Conservation (phyloP, 768 basidiomycete genomes). For the Leucosporidium creatinivorum region DNA sequence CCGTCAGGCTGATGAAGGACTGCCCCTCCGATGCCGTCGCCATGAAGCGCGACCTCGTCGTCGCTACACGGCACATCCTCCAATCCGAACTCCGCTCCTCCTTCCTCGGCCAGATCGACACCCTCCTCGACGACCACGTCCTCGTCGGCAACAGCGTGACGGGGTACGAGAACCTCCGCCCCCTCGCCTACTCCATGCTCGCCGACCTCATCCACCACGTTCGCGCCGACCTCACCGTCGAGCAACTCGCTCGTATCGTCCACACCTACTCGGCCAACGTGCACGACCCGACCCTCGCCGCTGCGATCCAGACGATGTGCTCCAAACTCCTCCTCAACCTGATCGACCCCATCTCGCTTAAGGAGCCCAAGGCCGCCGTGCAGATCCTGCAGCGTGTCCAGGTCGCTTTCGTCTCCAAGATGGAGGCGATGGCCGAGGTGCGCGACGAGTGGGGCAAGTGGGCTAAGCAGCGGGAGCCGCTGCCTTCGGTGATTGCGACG, state of each 20-base stretch:
- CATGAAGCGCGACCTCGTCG: constrained; percentile 71
- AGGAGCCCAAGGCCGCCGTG: constrained; percentile 58
- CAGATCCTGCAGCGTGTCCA: constrained; percentile 67
- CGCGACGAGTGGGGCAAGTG: constrained; percentile 38
- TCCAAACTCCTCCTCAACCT: constrained; percentile 88
- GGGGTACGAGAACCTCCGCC: constrained; percentile 73
- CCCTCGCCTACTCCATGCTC: constrained; percentile 74
- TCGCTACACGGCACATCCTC: constrained; percentile 84
- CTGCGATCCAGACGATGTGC: constrained; percentile 76
- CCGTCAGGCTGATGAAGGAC: constrained; percentile 83
- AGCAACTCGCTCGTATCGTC: constrained; percentile 69
- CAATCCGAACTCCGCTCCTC: constrained; percentile 68
- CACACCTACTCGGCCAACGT: constrained; percentile 79
- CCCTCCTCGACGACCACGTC: constrained; percentile 81
- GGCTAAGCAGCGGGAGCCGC: constrained; percentile 27
- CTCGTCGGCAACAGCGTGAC: constrained; percentile 76
- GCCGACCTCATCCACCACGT: constrained; percentile 92
- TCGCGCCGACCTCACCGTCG: constrained; percentile 66
- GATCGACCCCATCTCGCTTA: constrained; percentile 63
- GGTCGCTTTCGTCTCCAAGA: constrained; percentile 72
- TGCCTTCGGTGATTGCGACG: constrained; percentile 6
- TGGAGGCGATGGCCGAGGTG: constrained; percentile 68
- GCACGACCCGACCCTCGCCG: constrained; percentile 75
- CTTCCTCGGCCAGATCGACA: constrained; percentile 74
- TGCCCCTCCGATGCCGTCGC: constrained; percentile 78